phyloP scores from a whole-genome alignment of 805 yeast genomes.

The Myxozyma melibiosi region DNA sequence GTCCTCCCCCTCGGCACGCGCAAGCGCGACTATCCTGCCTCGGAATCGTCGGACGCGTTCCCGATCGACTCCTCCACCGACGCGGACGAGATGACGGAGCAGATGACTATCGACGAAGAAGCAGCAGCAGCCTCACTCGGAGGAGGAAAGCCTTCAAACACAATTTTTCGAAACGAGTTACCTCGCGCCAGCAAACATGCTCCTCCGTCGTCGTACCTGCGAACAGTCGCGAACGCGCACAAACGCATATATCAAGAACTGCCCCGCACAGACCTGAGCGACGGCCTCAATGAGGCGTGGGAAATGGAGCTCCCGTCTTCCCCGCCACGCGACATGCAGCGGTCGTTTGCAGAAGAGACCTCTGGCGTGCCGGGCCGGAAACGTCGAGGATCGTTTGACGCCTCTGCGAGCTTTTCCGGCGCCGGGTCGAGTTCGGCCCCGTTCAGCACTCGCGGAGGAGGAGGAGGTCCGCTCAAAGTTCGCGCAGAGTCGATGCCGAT shows the following conservation, averaged over 20 bases:
- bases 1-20: constrained; percentile 7
- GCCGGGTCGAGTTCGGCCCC: not conserved
- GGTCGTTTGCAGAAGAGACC: constrained; percentile 11
- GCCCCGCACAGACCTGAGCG: constrained; percentile 7
- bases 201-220: no score
- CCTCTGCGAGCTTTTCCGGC: constrained; percentile 1
- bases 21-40: constrained; percentile 33
- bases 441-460: constrained; percentile 10
- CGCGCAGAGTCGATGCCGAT: constrained; percentile 12
- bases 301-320: constrained; percentile 25
- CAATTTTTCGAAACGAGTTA: no score
- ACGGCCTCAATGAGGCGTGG: constrained; percentile 15
- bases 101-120: not conserved
- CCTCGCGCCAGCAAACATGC: not conserved
- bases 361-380: not conserved
- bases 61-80: constrained; percentile 18
- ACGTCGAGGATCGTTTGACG: not conserved
- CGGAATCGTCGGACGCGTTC: constrained; percentile 24
- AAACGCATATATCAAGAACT: constrained; percentile 12
- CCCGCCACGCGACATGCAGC: constrained; percentile 23
- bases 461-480: constrained; percentile 7
- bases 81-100: constrained; percentile 8
- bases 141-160: not conserved
- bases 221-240: constrained; percentile 9
- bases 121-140: not conserved